Evolutionary conservation across 2,329 filamentous ascomycete genomes (phyloP).

Genomic region (Fusarium tanahbumbuense): DNA sequence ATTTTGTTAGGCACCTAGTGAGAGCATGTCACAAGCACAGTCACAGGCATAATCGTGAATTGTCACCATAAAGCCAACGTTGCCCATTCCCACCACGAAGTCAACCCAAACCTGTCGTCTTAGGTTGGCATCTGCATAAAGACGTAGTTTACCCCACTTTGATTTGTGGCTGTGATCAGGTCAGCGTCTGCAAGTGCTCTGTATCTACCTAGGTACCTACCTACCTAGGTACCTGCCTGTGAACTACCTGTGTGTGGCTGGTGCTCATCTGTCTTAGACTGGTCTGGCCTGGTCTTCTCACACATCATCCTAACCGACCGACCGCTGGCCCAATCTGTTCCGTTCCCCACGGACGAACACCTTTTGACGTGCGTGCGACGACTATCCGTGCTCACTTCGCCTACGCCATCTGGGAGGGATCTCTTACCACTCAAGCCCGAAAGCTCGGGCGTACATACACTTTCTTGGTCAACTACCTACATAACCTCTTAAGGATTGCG

Average conservation of each 20-base stretch:
- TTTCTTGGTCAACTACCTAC: slow-evolving; percentile 31
- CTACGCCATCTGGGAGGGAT: slow-evolving; percentile 45
- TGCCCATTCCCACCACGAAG: background rate
- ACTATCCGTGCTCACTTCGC: slow-evolving; percentile 40
- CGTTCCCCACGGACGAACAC: slow-evolving; percentile 39
- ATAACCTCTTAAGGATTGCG: slow-evolving; percentile 20
- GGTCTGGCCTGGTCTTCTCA: slow-evolving; percentile 20
- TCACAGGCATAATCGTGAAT: slow-evolving; percentile 4
- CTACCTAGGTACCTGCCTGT: background rate
- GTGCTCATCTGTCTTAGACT: slow-evolving; percentile 26
- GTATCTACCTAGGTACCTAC: background rate
- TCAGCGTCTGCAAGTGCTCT: slow-evolving; percentile 24
- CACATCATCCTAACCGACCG: slow-evolving; percentile 33
- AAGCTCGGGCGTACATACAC: slow-evolving; percentile 44
- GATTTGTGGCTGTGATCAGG: slow-evolving; percentile 31
- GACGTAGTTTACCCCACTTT: slow-evolving; percentile 36
- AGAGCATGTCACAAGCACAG: background rate
- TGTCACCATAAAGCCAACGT: slow-evolving; percentile 11
- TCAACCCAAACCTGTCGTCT: slow-evolving; percentile 2
- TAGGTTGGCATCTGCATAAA: slow-evolving; percentile 22
- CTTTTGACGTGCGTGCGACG: slow-evolving; percentile 45
- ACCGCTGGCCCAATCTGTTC: slow-evolving; percentile 36
- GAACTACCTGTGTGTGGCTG: slow-evolving; percentile 36
- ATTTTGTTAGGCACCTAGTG: background rate
- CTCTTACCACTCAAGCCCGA: slow-evolving; percentile 38